Conservation (phyloP, 1,284 basidiomycete genomes). For the Leccinum pachyderme region DNA sequence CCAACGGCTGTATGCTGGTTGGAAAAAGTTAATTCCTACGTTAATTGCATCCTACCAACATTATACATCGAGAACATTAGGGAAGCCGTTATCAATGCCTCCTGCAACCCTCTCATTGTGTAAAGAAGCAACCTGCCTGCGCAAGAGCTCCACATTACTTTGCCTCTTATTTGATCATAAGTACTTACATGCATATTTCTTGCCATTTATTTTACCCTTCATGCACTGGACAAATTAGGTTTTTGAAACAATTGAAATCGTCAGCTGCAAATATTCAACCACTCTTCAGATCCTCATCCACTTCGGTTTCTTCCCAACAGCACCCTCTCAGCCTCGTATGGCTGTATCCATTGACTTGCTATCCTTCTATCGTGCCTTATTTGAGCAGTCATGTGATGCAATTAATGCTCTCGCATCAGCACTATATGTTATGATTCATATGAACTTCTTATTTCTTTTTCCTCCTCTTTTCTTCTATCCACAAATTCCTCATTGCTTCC, state of each 20-base stretch:
- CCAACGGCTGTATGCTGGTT: background rate
- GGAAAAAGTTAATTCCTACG: background rate
- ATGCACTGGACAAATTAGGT: too few species aligned
- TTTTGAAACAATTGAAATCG: background rate
- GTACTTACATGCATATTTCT: too few species aligned
- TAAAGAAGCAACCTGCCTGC: background rate
- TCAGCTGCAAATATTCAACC: background rate
- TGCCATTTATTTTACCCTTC: too few species aligned
- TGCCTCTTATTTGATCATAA: slow-evolving; percentile 1
- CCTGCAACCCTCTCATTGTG: background rate
- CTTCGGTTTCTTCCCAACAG: background rate
- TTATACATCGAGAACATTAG: slow-evolving; percentile 1
- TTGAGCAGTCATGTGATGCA: background rate
- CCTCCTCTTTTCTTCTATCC: too few species aligned
- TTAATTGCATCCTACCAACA: background rate
- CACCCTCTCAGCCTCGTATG: background rate
- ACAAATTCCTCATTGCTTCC: too few species aligned
- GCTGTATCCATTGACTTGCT: background rate
- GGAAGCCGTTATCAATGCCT: background rate
- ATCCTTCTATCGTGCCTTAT: background rate
- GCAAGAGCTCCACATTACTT: background rate
- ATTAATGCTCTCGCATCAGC: background rate
- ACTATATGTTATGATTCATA: too few species aligned
- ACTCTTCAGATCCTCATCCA: background rate
- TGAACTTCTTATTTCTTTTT: too few species aligned